These are phyloP conservation scores for Gastrodia elata DNA, from an alignment of 106 monocot species.

Conservation along the genomic window DNA sequence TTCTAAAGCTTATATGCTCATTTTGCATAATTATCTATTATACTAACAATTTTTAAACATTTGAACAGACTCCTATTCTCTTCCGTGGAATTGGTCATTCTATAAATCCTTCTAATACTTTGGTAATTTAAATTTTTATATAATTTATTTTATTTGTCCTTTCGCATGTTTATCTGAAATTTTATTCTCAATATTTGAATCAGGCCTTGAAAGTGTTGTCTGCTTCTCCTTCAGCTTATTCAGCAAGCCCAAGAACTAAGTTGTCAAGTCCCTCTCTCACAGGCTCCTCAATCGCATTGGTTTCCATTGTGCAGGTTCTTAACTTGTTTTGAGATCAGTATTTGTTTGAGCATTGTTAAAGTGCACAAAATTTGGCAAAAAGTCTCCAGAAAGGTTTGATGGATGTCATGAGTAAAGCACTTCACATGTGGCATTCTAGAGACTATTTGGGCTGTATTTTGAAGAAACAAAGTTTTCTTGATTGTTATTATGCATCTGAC, in stretches of 20 bases:
- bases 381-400: too few relatives aligned
- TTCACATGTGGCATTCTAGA: too few relatives aligned
- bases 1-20: not conserved
- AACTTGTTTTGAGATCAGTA: not conserved
- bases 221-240: constrained; percentile 92
- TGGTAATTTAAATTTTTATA: constrained; percentile 32
- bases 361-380: too few relatives aligned
- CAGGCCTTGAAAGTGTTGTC: constrained; percentile 85
- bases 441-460: too few relatives aligned
- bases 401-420: too few relatives aligned
- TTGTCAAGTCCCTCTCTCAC: constrained; percentile 67
- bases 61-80: constrained; percentile 76
- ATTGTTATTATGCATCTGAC: too few relatives aligned
- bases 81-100: constrained; percentile 94
- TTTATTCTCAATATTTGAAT: constrained; percentile 1
- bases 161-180: constrained; percentile 2
- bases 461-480: too few relatives aligned
- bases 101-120: constrained; percentile 70
- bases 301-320: constrained; percentile 91
- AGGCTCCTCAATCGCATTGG: constrained; percentile 78
- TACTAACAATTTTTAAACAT: not conserved
- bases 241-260: constrained; percentile 70
- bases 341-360: too few relatives aligned
- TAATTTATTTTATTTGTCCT: not conserved
- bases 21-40: not conserved